A percentile compares a stretch with the other conserved stretches of the same genome.
These are phyloP conservation scores for Stephanocyclus meneghinianus DNA, from an alignment of 352 stramenopile genomes.

Conservation along the genomic window DNA sequence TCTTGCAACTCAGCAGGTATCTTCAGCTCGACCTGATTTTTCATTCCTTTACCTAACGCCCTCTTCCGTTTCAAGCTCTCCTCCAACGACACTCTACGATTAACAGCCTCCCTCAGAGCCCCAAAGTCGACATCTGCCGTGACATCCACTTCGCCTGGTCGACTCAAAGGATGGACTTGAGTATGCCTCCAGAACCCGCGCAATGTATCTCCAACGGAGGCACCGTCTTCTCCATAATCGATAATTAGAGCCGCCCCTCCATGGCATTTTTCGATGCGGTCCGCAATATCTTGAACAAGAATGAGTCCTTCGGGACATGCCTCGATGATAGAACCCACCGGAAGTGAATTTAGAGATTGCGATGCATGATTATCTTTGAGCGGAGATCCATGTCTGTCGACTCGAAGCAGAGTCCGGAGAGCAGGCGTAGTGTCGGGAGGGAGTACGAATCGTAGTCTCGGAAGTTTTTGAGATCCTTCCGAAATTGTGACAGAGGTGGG, in stretches of 20 bases:
- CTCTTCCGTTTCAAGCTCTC: slow-evolving; percentile 59
- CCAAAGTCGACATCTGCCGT: slow-evolving; percentile 85
- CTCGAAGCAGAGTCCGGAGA: slow-evolving; percentile 83
- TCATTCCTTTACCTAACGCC: slow-evolving; percentile 17
- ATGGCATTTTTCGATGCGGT: slow-evolving; percentile 84
- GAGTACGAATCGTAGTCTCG: slow-evolving; percentile 92
- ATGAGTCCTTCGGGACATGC: slow-evolving; percentile 90
- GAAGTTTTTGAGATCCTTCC: slow-evolving; percentile 40
- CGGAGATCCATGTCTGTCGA: slow-evolving; percentile 50
- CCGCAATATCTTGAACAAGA: slow-evolving; percentile 90
- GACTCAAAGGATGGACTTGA: slow-evolving; percentile 90
- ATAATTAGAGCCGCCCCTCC: slow-evolving; percentile 89
- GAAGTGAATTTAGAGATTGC: slow-evolving; percentile 48
- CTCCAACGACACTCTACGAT: slow-evolving; percentile 38
- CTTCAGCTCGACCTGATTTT: slow-evolving; percentile 10
- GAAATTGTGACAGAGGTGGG: slow-evolving; percentile 6
- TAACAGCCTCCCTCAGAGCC: slow-evolving; percentile 68
- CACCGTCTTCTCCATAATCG: slow-evolving; percentile 93
- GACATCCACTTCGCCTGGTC: slow-evolving; percentile 90
- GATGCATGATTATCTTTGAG: slow-evolving; percentile 37
- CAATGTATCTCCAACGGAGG: slow-evolving; percentile 86
- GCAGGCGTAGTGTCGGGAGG: slow-evolving; percentile 89
- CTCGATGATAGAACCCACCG: slow-evolving; percentile 88
- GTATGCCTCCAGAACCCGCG: slow-evolving; percentile 92
- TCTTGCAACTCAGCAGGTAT: slow-evolving; percentile 4